Evolutionary conservation across 768 basidiomycete genomes (phyloP).

Genomic region (Lactifluus pinguis): DNA sequence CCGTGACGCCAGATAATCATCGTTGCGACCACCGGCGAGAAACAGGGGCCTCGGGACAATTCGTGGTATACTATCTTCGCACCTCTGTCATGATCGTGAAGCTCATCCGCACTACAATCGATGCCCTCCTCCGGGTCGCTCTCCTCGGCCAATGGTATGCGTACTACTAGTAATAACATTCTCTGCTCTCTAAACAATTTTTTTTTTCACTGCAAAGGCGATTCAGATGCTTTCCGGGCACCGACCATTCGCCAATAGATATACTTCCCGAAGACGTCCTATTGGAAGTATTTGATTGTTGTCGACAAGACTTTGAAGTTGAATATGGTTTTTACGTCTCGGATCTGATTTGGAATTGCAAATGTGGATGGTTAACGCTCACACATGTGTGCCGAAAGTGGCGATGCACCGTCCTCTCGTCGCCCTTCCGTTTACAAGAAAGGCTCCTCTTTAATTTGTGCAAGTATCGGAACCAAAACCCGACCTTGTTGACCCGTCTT

Average conservation of each 20-base stretch:
- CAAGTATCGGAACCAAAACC: too few relatives aligned
- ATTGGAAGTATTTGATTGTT: not conserved
- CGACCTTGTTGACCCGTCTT: not conserved
- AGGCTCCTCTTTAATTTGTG: not conserved
- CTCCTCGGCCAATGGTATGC: too few relatives aligned
- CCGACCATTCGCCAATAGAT: not conserved
- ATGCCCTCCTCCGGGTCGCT: too few relatives aligned
- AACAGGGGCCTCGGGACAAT: too few relatives aligned
- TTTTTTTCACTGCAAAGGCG: too few relatives aligned
- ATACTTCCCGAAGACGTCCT: not conserved
- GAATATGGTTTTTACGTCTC: not conserved
- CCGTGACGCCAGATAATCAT: too few relatives aligned
- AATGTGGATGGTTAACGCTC: not conserved
- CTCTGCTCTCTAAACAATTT: not conserved
- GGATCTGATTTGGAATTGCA: not conserved
- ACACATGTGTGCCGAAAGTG: not conserved
- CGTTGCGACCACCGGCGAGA: too few relatives aligned
- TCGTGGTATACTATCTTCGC: too few relatives aligned
- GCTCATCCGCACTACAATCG: too few relatives aligned
- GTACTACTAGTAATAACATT: too few relatives aligned
- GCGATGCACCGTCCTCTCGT: not conserved
- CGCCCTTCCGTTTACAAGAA: not conserved
- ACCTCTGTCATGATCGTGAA: too few relatives aligned
- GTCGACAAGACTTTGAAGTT: not conserved
- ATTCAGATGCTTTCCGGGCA: too few relatives aligned